Evolutionary conservation across 176 grass and related monocot genomes (phyloP).

Genomic region (Triticum dicoccoides): DNA sequence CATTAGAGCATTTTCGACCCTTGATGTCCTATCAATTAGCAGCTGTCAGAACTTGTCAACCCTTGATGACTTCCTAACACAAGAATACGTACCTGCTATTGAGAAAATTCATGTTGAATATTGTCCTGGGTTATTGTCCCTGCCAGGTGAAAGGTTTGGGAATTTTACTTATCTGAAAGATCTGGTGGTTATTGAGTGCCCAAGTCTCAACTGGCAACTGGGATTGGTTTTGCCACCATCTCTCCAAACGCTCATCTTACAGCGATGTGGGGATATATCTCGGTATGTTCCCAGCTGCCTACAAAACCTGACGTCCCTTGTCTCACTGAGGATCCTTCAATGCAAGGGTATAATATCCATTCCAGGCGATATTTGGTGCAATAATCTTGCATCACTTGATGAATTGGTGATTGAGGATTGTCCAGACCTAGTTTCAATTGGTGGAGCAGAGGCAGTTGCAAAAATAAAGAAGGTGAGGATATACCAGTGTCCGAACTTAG

Average conservation of each 20-base stretch:
- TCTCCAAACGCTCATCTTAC: neutral
- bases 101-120: neutral
- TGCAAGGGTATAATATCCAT: neutral
- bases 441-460: too few relatives aligned
- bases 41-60: neutral
- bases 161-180: neutral
- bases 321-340: rapidly evolving
- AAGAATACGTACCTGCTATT: neutral
- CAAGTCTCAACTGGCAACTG: neutral
- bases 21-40: neutral
- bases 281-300: neutral
- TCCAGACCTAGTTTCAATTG: neutral
- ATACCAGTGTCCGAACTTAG: too few relatives aligned
- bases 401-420: too few relatives aligned
- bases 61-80: neutral
- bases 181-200: neutral
- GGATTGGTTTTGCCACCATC: neutral
- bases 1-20: neutral
- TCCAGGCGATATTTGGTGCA: too few relatives aligned
- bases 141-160: neutral
- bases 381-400: too few relatives aligned
- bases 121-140: neutral
- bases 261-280: neutral
- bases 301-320: neutral
- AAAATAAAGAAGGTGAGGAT: too few relatives aligned